Conservation (phyloP, 805 yeast genomes). For the Kodamaea lidongshanica region DNA sequence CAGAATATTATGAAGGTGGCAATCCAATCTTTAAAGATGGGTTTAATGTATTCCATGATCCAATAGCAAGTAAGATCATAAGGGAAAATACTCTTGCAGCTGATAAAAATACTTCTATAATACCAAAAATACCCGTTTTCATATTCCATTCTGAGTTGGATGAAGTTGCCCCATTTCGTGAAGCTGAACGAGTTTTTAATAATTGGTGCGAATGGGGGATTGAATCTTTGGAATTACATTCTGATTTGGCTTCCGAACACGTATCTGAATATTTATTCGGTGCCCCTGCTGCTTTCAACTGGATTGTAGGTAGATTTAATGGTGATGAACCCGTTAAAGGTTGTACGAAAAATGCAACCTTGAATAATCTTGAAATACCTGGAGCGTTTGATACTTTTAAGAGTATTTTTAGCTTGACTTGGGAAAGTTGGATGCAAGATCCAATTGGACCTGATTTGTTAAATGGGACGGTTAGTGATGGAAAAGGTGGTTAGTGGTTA, state of each 20-base stretch:
- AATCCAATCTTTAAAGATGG: constrained; percentile 12
- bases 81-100: constrained; percentile 18
- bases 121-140: constrained; percentile 10
- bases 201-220: constrained; percentile 11
- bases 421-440: too few species aligned
- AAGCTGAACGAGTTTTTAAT: constrained; percentile 7
- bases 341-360: constrained; percentile 34
- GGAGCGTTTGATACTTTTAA: constrained; percentile 27
- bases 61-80: constrained; percentile 11
- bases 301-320: constrained; percentile 14
- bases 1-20: constrained; percentile 12
- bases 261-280: constrained; percentile 13
- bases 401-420: too few species aligned
- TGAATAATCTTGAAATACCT: constrained; percentile 40
- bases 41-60: constrained; percentile 12
- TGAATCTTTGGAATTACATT: constrained; percentile 9
- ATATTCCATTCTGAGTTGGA: constrained; percentile 10
- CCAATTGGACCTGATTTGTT: constrained; percentile 8
- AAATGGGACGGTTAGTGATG: too few species aligned
- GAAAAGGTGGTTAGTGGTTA: too few species aligned
- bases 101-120: constrained; percentile 7
- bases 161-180: constrained; percentile 9
- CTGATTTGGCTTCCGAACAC: constrained; percentile 11
- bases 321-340: constrained; percentile 14
- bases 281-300: constrained; percentile 13